A percentile compares a stretch with the other conserved stretches of the same genome.
phyloP scores from a whole-genome alignment of 1,139 yeast genomes.

The Lodderomyces jiufengensis region DNA sequence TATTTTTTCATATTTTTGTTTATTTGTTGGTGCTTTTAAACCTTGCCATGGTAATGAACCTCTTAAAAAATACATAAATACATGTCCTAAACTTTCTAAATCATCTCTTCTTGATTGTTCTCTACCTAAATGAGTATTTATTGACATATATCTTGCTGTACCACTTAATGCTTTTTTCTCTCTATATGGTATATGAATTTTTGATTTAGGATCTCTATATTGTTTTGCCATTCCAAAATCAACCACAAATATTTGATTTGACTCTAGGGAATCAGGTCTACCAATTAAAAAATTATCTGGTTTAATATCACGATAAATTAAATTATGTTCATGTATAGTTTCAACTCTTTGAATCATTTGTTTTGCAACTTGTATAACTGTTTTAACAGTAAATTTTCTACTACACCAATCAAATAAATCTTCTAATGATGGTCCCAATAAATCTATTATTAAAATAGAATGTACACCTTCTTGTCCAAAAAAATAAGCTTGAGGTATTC shows the following conservation, averaged over 20 bases:
- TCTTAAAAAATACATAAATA: conserved; percentile 57
- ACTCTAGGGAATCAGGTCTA: conserved; percentile 59
- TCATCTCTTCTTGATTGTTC: conserved; percentile 66
- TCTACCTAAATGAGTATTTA: conserved; percentile 61
- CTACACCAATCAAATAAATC: conserved; percentile 84
- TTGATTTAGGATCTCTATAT: conserved; percentile 58
- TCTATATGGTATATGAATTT: conserved; percentile 58
- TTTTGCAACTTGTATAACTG: conserved; percentile 70
- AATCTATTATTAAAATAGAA: conserved; percentile 67
- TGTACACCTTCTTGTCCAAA: conserved; percentile 82
- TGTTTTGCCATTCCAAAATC: conserved; percentile 69
- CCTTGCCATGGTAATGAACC: conserved; percentile 62
- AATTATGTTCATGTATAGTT: conserved; percentile 62
- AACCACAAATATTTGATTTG: conserved; percentile 49
- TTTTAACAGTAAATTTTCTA: conserved; percentile 61
- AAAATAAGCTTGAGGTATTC: conserved; percentile 72
- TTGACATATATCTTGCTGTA: conserved; percentile 64
- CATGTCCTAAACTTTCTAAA: conserved; percentile 62
- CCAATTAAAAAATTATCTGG: conserved; percentile 77
- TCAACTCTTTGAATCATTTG: conserved; percentile 72
- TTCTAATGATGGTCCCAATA: conserved; percentile 73
- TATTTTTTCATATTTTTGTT: conserved; percentile 77
- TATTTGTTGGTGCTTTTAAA: conserved; percentile 72
- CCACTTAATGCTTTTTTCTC: conserved; percentile 63
- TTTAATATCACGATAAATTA: conserved; percentile 73